phyloP scores from a whole-genome alignment of 352 stramenopile species.

The Pythium coloratum region DNA sequence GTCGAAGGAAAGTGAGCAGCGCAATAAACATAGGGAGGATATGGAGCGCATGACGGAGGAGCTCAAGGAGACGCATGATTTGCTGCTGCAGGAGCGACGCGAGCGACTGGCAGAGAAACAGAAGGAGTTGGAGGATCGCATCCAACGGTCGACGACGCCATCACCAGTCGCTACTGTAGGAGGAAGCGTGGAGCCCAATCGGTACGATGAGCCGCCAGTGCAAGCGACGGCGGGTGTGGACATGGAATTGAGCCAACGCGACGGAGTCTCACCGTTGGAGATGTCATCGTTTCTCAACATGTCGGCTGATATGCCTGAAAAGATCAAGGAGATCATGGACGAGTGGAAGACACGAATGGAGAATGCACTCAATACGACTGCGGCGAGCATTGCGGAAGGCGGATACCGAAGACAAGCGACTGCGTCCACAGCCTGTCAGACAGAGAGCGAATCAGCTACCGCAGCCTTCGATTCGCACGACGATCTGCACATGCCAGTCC shows the following conservation, averaged over 20 bases:
- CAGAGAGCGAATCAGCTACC: neutral
- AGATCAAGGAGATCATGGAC: conserved; percentile 58
- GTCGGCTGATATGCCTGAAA: conserved; percentile 51
- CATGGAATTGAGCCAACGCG: neutral
- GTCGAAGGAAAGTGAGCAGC: conserved; percentile 27
- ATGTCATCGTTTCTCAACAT: conserved; percentile 59
- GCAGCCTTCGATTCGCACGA: neutral
- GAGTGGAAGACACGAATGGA: conserved; percentile 67
- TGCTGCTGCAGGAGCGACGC: conserved; percentile 54
- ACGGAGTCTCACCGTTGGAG: conserved; percentile 24
- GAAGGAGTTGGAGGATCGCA: conserved; percentile 40
- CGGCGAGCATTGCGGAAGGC: conserved; percentile 21
- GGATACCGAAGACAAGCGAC: neutral
- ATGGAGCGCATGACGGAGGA: conserved; percentile 39
- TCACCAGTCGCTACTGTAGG: neutral
- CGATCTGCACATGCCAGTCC: neutral
- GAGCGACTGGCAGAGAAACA: conserved; percentile 68
- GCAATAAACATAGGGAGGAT: conserved; percentile 35
- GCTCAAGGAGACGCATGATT: conserved; percentile 49
- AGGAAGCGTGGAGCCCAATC: conserved; percentile 6
- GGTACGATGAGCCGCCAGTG: conserved; percentile 10
- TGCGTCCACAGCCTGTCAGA: conserved; percentile 21
- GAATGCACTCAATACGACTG: conserved; percentile 31
- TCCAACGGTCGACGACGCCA: conserved; percentile 30
- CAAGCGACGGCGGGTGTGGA: no score